phyloP scores from a whole-genome alignment of 208 protist genomes.

The Crithidia sp. region DNA sequence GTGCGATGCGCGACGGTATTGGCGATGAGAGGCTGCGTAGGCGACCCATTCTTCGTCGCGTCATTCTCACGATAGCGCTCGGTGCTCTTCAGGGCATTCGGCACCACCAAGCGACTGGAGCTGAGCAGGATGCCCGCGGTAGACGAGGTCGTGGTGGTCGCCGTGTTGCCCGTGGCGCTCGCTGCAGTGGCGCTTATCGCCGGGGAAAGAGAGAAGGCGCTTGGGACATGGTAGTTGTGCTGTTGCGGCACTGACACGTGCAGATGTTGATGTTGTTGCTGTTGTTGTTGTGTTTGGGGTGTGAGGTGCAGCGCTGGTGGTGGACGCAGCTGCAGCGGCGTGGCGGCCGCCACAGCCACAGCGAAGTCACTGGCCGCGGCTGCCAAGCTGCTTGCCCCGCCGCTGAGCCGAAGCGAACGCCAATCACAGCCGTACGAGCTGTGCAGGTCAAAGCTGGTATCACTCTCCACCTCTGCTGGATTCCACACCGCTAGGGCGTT shows the following conservation, averaged over 20 bases:
- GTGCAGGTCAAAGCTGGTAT: constrained; percentile 23
- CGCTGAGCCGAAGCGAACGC: constrained; percentile 22
- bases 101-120: neutral
- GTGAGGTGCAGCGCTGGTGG: neutral
- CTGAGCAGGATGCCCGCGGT: neutral
- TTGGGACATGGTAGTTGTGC: too few species aligned
- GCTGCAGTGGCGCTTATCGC: neutral
- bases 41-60: neutral
- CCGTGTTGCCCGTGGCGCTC: neutral
- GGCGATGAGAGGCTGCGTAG: neutral
- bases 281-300: too few species aligned
- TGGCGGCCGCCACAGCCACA: neutral
- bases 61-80: too few species aligned
- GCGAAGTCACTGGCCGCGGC: constrained; percentile 24
- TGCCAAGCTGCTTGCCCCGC: neutral
- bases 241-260: too few species aligned
- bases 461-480: neutral
- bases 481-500: constrained; percentile 8
- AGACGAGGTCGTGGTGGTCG: neutral
- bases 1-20: too few species aligned
- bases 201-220: too few species aligned
- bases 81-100: neutral
- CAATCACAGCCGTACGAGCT: constrained; percentile 11
- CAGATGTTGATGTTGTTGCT: too few species aligned
- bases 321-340: neutral